phyloP scores from a whole-genome alignment of 2,329 filamentous ascomycete species.

The Paecilomyces dactylethromorphus region DNA sequence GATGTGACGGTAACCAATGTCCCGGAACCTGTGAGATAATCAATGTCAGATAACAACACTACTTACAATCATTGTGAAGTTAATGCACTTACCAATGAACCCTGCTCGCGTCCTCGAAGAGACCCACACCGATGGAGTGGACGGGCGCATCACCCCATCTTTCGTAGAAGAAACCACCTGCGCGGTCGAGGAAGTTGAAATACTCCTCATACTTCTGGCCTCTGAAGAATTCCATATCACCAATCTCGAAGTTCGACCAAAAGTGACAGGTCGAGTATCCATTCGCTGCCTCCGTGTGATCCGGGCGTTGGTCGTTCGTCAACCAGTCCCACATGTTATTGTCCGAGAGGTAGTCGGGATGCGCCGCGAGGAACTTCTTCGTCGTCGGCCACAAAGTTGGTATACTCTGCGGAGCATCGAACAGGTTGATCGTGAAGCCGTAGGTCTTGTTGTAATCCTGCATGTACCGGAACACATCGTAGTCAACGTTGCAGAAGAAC shows the following conservation, averaged over 20 bases:
- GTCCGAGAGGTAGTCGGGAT: constrained; percentile 71
- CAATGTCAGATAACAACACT: not conserved
- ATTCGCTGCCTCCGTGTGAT: constrained; percentile 73
- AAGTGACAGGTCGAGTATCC: constrained; percentile 98
- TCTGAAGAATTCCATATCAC: constrained; percentile 86
- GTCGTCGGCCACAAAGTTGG: constrained; percentile 94
- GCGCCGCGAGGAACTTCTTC: constrained; percentile 76
- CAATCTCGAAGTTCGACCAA: constrained; percentile 99
- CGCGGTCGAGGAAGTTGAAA: constrained; percentile 88
- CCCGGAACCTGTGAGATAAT: constrained; percentile 70
- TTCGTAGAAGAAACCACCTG: constrained; percentile 97
- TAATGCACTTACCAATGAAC: constrained; percentile 72
- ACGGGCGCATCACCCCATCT: constrained; percentile 97
- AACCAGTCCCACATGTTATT: constrained; percentile 88
- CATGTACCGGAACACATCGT: constrained; percentile 98
- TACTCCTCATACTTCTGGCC: constrained; percentile 89
- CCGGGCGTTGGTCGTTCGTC: constrained; percentile 69
- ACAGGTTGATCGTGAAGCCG: constrained; percentile 96
- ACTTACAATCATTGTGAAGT: not conserved
- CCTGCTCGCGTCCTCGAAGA: constrained; percentile 85
- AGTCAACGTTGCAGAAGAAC: constrained; percentile 98
- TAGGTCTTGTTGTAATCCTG: constrained; percentile 98
- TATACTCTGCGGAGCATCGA: constrained; percentile 83
- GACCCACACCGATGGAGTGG: constrained; percentile 82
- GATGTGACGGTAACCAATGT: constrained; percentile 97